These are phyloP conservation scores for Aspergillus floridensis DNA, from an alignment of 2,329 filamentous ascomycete species.

Conservation along the genomic window DNA sequence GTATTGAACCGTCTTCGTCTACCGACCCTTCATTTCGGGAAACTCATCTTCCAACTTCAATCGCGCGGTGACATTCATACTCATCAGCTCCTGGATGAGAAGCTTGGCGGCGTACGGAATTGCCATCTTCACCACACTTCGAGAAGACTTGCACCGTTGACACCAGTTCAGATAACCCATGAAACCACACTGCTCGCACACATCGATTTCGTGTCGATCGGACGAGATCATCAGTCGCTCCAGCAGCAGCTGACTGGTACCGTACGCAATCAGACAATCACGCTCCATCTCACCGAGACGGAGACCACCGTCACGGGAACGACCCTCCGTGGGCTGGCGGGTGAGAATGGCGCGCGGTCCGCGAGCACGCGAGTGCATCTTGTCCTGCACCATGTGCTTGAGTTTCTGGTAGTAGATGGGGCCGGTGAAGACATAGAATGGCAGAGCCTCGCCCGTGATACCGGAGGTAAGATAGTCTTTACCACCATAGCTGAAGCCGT, in stretches of 20 bases:
- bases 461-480: conserved; percentile 96
- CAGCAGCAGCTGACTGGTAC: conserved; percentile 84
- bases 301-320: conserved; percentile 86
- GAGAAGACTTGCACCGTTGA: conserved; percentile 82
- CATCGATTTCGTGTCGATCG: conserved; percentile 85
- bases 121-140: conserved; percentile 84
- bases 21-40: conserved; percentile 51
- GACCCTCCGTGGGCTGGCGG: conserved; percentile 91
- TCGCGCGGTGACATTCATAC: conserved; percentile 96
- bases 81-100: conserved; percentile 90
- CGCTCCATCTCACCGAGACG: conserved; percentile 98
- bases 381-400: conserved; percentile 99
- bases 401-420: conserved; percentile 99
- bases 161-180: conserved; percentile 97
- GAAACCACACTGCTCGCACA: conserved; percentile 89
- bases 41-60: conserved; percentile 94
- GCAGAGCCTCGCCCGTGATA: conserved; percentile 88
- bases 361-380: conserved; percentile 94
- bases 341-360: conserved; percentile 91
- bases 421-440: conserved; percentile 96
- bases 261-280: conserved; percentile 96
- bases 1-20: conserved; percentile 8
- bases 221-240: conserved; percentile 94
- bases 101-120: conserved; percentile 98
- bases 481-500: conserved; percentile 94